A percentile compares a stretch with the other conserved stretches of the same genome.
These are phyloP conservation scores for Pleurotus tuber-regium DNA, from an alignment of 768 basidiomycete genomes.

Conservation along the genomic window DNA sequence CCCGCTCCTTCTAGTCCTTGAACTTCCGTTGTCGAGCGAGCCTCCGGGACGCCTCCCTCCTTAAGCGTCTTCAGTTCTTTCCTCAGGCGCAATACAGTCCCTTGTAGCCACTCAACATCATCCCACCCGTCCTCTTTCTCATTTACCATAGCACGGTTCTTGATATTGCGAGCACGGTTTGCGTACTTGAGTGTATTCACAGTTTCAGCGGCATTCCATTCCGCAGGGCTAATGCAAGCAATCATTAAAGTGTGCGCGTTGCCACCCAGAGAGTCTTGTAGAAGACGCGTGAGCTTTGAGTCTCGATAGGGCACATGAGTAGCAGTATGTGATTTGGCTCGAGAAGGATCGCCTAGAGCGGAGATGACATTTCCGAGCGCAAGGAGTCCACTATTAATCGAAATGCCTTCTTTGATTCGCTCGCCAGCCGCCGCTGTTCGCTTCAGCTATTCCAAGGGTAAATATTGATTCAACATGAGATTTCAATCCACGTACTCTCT, in stretches of 20 bases:
- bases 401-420: slow-evolving; percentile 97
- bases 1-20: slow-evolving; percentile 54
- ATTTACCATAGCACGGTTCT: slow-evolving; percentile 88
- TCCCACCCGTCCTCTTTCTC: slow-evolving; percentile 99
- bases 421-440: slow-evolving; percentile 95
- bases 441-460: slow-evolving; percentile 63
- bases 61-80: slow-evolving; percentile 84
- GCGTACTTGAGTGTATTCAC: slow-evolving; percentile 96
- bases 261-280: slow-evolving; percentile 96
- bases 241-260: slow-evolving; percentile 99
- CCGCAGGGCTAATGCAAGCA: slow-evolving; percentile 94
- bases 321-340: slow-evolving; percentile 78
- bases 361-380: slow-evolving; percentile 99
- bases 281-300: slow-evolving; percentile 92
- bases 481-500: slow-evolving; percentile 61
- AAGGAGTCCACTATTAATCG: slow-evolving; percentile 94
- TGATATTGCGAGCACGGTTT: slow-evolving; percentile 95
- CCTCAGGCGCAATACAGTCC: slow-evolving; percentile 77
- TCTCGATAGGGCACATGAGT: slow-evolving; percentile 97
- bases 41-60: slow-evolving; percentile 52
- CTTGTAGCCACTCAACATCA: slow-evolving; percentile 94
- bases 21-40: not conserved
- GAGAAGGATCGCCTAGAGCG: slow-evolving; percentile 90
- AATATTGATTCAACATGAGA: slow-evolving; percentile 10
- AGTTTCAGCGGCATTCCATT: slow-evolving; percentile 94